These are phyloP conservation scores for Sordariomycetes sp. DNA, from an alignment of 2,329 filamentous ascomycete genomes.

Conservation along the genomic window DNA sequence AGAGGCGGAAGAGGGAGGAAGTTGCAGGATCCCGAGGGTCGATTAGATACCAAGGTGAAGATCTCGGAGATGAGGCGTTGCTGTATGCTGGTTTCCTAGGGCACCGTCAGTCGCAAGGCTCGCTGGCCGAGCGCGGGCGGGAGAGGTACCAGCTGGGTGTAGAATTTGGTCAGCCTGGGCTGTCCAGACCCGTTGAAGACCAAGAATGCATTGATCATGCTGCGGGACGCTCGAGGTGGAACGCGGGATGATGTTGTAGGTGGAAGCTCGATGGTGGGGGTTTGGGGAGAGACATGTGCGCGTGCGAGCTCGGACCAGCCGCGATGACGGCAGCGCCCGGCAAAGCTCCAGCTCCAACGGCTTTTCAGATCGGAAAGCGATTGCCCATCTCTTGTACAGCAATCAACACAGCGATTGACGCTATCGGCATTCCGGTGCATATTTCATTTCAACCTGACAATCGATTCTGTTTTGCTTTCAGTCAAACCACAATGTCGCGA, in stretches of 20 bases:
- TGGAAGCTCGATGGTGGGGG: neutral
- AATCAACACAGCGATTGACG: no score
- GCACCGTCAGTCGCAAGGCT: neutral
- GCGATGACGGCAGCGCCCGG: no score
- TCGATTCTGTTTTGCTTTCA: no score
- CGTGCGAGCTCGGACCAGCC: no score
- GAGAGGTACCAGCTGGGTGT: slow-evolving; percentile 72
- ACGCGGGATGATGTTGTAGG: neutral
- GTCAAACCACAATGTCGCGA: slow-evolving; percentile 2
- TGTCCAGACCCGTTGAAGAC: slow-evolving; percentile 99
- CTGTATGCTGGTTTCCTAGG: slow-evolving; percentile 89
- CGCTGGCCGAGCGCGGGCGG: neutral
- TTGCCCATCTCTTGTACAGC: no score
- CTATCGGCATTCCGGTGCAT: no score
- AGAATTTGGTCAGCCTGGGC: slow-evolving; percentile 95
- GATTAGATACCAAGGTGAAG: slow-evolving; percentile 89
- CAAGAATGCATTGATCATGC: slow-evolving; percentile 96
- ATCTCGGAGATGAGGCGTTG: slow-evolving; percentile 96
- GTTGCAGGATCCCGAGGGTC: slow-evolving; percentile 88
- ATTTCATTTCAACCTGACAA: no score
- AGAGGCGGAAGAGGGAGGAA: slow-evolving; percentile 75
- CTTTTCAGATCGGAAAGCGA: no score
- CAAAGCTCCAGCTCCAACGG: no score
- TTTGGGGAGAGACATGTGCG: no score
- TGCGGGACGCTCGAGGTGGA: neutral